Conservation (phyloP, 1,284 basidiomycete genomes). For the Rhodotorula glutinis region DNA sequence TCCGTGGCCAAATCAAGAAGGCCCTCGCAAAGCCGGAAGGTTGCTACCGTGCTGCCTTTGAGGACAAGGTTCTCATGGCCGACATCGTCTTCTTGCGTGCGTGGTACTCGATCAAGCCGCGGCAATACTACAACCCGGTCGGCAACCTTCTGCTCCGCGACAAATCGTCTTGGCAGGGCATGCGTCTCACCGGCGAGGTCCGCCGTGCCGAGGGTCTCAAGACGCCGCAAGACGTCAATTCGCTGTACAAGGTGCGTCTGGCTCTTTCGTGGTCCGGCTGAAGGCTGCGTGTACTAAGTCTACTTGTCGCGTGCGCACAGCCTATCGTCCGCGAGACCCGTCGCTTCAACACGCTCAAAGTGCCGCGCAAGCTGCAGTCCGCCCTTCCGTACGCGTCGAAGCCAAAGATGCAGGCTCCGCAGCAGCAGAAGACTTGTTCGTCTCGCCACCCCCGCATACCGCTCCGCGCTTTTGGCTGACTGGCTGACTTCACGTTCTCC, state of each 20-base stretch:
- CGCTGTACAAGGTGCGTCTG: slow-evolving; percentile 68
- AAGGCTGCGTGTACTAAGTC: too few species aligned
- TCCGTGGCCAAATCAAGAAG: slow-evolving; percentile 95
- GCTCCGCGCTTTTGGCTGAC: too few species aligned
- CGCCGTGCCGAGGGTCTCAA: slow-evolving; percentile 77
- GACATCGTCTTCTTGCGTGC: slow-evolving; percentile 94
- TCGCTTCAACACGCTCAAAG: slow-evolving; percentile 85
- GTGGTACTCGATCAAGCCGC: slow-evolving; percentile 93
- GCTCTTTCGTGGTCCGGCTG: not conserved
- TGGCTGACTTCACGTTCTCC: too few species aligned
- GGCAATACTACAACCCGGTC: slow-evolving; percentile 95
- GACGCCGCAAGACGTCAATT: slow-evolving; percentile 79
- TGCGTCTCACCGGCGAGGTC: slow-evolving; percentile 93
- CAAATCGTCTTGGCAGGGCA: slow-evolving; percentile 77
- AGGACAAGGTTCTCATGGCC: slow-evolving; percentile 95
- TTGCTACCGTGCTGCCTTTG: slow-evolving; percentile 91
- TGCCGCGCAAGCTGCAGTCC: slow-evolving; percentile 85
- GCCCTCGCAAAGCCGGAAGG: slow-evolving; percentile 91
- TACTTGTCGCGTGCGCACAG: slow-evolving; percentile 43
- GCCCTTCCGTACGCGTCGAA: slow-evolving; percentile 88
- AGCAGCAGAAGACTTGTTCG: slow-evolving; percentile 61
- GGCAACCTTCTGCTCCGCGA: slow-evolving; percentile 80
- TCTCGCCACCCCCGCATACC: not conserved
- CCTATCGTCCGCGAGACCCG: slow-evolving; percentile 71
- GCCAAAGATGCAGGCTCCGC: slow-evolving; percentile 75